Percentiles rank a stretch among this genome's conserved stretches.
phyloP scores from a whole-genome alignment of 2,329 filamentous ascomycete genomes.

The Cordyceps pruinosa region DNA sequence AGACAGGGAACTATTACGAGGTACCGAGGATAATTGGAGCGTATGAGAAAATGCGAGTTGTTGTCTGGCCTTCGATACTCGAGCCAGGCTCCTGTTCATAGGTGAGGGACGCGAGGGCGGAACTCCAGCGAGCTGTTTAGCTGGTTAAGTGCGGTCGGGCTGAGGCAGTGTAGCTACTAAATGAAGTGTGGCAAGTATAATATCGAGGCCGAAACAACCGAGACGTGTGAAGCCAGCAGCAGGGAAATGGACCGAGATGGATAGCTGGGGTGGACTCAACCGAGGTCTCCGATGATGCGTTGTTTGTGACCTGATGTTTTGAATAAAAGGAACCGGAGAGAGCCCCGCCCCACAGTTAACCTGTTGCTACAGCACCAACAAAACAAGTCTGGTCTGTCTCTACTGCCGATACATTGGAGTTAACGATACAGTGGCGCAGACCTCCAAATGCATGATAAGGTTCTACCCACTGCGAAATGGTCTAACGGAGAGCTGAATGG shows the following conservation, averaged over 20 bases:
- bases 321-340: background rate
- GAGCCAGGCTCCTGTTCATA: background rate
- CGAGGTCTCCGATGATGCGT: background rate
- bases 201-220: background rate
- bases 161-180: too few relatives aligned
- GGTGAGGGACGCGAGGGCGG: background rate
- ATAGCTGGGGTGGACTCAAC: background rate
- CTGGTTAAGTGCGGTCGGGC: background rate
- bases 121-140: background rate
- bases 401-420: too few relatives aligned
- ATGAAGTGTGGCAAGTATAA: background rate
- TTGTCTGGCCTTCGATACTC: background rate
- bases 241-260: background rate
- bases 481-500: too few relatives aligned
- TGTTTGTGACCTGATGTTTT: background rate
- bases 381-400: too few relatives aligned
- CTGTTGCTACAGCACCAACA: conserved; percentile 2
- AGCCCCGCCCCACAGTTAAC: background rate
- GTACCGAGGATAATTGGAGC: background rate
- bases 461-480: too few relatives aligned
- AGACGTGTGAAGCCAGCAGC: background rate
- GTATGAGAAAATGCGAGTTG: background rate
- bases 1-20: background rate
- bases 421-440: too few relatives aligned
- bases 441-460: too few relatives aligned